Percentiles rank a stretch among this genome's conserved stretches.
Conservation (phyloP, 73 alveolate genomes). For the Durusdinium trenchii region DNA sequence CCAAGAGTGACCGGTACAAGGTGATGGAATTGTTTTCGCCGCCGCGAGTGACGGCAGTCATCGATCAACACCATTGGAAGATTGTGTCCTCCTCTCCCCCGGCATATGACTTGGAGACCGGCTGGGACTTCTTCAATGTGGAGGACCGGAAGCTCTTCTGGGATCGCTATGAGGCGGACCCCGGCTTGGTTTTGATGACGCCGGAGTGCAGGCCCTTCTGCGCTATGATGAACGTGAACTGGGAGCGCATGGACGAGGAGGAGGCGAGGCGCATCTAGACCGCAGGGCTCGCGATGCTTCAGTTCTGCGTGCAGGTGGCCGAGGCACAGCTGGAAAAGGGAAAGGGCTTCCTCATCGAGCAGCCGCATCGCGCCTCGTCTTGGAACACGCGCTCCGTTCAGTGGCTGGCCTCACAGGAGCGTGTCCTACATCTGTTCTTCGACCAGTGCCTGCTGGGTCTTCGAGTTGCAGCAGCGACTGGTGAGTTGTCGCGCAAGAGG, state of each 20-base stretch:
- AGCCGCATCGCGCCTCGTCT: not conserved
- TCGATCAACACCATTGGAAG: not conserved
- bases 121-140: too few relatives aligned
- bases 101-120: too few relatives aligned
- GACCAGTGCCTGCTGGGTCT: too few relatives aligned
- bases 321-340: not conserved
- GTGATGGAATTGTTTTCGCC: not conserved
- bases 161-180: not conserved
- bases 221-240: not conserved
- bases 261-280: not conserved
- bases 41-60: not conserved
- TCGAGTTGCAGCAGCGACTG: not conserved
- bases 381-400: not conserved
- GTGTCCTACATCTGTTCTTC: too few relatives aligned
- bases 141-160: not conserved
- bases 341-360: not conserved
- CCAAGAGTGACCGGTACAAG: too few relatives aligned
- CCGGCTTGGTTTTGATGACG: not conserved
- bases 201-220: not conserved
- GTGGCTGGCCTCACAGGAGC: not conserved
- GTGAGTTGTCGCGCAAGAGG: not conserved
- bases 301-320: not conserved
- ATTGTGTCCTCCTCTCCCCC: not conserved
- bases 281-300: not conserved
- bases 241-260: not conserved